A percentile compares a stretch with the other conserved stretches of the same genome.
phyloP scores from a whole-genome alignment of 768 basidiomycete genomes.

The Tulasnella sp. region DNA sequence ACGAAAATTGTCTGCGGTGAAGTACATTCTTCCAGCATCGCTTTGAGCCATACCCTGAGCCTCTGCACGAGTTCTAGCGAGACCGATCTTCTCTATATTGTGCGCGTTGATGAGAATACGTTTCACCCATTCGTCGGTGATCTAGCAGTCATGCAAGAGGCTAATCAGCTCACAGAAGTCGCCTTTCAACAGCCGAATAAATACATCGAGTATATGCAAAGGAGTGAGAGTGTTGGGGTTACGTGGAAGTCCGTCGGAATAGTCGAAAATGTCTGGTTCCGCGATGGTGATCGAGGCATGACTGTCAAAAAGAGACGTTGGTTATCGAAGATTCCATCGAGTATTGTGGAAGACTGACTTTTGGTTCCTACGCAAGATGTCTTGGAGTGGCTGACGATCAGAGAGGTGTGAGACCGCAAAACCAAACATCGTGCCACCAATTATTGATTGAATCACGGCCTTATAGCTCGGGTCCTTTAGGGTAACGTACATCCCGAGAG shows the following conservation, averaged over 20 bases:
- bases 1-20: constrained; percentile 51
- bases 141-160: constrained; percentile 34
- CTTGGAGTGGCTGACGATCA: constrained; percentile 49
- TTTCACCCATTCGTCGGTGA: constrained; percentile 60
- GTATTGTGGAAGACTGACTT: constrained; percentile 2
- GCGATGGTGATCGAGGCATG: constrained; percentile 49
- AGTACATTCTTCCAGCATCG: constrained; percentile 43
- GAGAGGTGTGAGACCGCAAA: constrained; percentile 65
- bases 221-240: constrained; percentile 50
- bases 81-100: constrained; percentile 58
- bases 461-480: constrained; percentile 63
- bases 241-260: constrained; percentile 58
- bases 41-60: constrained; percentile 43
- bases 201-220: constrained; percentile 75
- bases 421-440: constrained; percentile 48
- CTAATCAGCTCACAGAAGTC: neutral
- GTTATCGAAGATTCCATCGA: neutral
- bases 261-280: constrained; percentile 74
- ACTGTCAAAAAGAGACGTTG: constrained; percentile 28
- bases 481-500: constrained; percentile 69
- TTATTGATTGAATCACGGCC: constrained; percentile 47
- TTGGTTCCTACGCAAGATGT: constrained; percentile 30
- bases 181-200: constrained; percentile 21
- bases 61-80: constrained; percentile 52
- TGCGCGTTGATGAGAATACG: constrained; percentile 71